These are phyloP conservation scores for Trypanosoma caninum DNA, from an alignment of 208 protist genomes.

Conservation along the genomic window DNA sequence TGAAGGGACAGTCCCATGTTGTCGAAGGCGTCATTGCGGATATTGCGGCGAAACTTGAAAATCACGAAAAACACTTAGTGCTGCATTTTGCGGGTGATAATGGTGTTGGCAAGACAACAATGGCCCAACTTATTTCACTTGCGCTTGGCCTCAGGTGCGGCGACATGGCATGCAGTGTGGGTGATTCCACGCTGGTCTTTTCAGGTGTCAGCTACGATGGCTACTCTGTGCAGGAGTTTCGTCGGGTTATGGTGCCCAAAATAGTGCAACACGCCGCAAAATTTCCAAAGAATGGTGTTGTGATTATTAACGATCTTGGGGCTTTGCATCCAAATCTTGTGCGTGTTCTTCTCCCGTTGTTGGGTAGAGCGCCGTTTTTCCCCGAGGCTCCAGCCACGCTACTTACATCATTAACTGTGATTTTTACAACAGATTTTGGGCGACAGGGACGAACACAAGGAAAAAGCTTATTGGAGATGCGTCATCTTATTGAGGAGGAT, in stretches of 20 bases:
- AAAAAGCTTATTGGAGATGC: conserved; percentile 59
- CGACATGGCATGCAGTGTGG: conserved; percentile 27
- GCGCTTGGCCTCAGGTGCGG: conserved; percentile 54
- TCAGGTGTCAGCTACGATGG: conserved; percentile 60
- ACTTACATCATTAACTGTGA: conserved; percentile 40
- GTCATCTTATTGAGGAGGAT: conserved; percentile 48
- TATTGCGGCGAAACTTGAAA: conserved; percentile 49
- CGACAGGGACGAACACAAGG: conserved; percentile 61
- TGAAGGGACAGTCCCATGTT: conserved; percentile 47
- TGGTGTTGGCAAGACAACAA: conserved; percentile 75
- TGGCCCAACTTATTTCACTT: conserved; percentile 67
- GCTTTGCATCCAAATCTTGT: conserved; percentile 46
- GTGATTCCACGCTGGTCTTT: conserved; percentile 64
- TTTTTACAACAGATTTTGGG: conserved; percentile 80
- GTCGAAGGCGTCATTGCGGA: conserved; percentile 31
- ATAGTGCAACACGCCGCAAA: conserved; percentile 34
- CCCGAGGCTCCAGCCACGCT: conserved; percentile 31
- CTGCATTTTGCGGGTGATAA: conserved; percentile 84
- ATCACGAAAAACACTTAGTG: conserved; percentile 40
- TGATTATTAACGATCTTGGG: conserved; percentile 70
- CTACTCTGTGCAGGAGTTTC: conserved; percentile 45
- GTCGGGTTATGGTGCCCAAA: conserved; percentile 37
- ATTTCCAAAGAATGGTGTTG: conserved; percentile 51
- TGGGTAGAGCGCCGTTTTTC: conserved; percentile 46
- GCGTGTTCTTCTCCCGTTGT: conserved; percentile 45